These are phyloP conservation scores for Raffaelea albimanens DNA, from an alignment of 2,329 filamentous ascomycete species.

Conservation along the genomic window DNA sequence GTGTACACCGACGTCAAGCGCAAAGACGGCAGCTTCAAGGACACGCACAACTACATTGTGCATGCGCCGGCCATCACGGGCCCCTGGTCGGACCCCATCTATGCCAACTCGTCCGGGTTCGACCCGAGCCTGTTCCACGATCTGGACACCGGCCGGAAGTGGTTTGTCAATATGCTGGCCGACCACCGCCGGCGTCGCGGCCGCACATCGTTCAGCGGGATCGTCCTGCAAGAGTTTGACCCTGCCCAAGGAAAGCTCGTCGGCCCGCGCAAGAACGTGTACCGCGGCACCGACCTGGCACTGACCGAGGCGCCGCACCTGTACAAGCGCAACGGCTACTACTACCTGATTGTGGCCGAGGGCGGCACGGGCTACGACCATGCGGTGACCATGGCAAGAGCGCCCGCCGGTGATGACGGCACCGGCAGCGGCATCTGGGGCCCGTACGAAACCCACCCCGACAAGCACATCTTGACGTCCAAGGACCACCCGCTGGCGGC, in stretches of 20 bases:
- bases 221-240: conserved; percentile 49
- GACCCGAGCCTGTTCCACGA: conserved; percentile 53
- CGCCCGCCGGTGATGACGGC: conserved; percentile 28
- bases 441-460: conserved; percentile 51
- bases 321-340: conserved; percentile 48
- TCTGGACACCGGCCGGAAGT: conserved; percentile 40
- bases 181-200: conserved; percentile 36
- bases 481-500: conserved; percentile 39
- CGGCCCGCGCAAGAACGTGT: conserved; percentile 46
- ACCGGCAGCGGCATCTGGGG: conserved; percentile 40
- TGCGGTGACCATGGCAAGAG: conserved; percentile 46
- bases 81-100: conserved; percentile 52
- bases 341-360: conserved; percentile 51
- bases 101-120: conserved; percentile 44
- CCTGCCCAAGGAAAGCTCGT: conserved; percentile 37
- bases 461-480: conserved; percentile 46
- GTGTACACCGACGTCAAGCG: conserved; percentile 59
- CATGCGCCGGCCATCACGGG: conserved; percentile 42
- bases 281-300: conserved; percentile 42
- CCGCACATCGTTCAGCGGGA: conserved; percentile 39
- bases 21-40: conserved; percentile 51
- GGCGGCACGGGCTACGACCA: conserved; percentile 54
- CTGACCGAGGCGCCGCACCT: conserved; percentile 49
- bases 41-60: conserved; percentile 40
- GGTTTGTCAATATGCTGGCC: conserved; percentile 48